Percentiles rank a stretch among this genome's conserved stretches.
Evolutionary conservation across 2,329 filamentous ascomycete genomes (phyloP).

Genomic region (Microsporum canis): DNA sequence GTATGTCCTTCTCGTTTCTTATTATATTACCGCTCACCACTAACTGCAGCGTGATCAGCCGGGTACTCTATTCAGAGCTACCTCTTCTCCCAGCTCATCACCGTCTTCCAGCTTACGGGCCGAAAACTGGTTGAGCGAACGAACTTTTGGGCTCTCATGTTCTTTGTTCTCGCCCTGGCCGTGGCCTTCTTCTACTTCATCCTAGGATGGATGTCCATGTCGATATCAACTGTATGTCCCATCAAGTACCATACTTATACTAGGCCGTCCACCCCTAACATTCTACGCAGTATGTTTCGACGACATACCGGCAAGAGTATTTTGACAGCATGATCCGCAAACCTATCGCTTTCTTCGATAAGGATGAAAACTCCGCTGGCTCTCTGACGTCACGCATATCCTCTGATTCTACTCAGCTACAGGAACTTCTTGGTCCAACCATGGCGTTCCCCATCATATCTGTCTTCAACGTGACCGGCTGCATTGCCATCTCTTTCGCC

Average conservation of each 20-base stretch:
- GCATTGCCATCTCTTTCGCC: slow-evolving; percentile 54
- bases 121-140: slow-evolving; percentile 30
- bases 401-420: slow-evolving; percentile 40
- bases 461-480: slow-evolving; percentile 54
- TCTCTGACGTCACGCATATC: slow-evolving; percentile 38
- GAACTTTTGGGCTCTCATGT: slow-evolving; percentile 46
- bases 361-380: slow-evolving; percentile 38
- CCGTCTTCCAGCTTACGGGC: slow-evolving; percentile 37
- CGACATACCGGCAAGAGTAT: slow-evolving; percentile 34
- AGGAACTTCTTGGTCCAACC: slow-evolving; percentile 41
- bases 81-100: slow-evolving; percentile 40
- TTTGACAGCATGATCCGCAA: slow-evolving; percentile 38
- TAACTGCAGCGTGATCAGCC: slow-evolving; percentile 10
- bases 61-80: slow-evolving; percentile 28
- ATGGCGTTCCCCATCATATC: slow-evolving; percentile 46
- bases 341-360: slow-evolving; percentile 34
- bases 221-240: slow-evolving; percentile 34
- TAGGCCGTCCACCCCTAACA: slow-evolving; percentile 3
- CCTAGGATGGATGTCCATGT: slow-evolving; percentile 38
- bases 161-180: slow-evolving; percentile 43
- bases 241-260: slow-evolving; percentile 20
- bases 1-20: slow-evolving; percentile 16
- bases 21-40: not conserved
- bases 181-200: slow-evolving; percentile 36
- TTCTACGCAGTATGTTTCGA: slow-evolving; percentile 21